These are phyloP conservation scores for Candida rishiriensis DNA, from an alignment of 805 yeast genomes.

Conservation along the genomic window DNA sequence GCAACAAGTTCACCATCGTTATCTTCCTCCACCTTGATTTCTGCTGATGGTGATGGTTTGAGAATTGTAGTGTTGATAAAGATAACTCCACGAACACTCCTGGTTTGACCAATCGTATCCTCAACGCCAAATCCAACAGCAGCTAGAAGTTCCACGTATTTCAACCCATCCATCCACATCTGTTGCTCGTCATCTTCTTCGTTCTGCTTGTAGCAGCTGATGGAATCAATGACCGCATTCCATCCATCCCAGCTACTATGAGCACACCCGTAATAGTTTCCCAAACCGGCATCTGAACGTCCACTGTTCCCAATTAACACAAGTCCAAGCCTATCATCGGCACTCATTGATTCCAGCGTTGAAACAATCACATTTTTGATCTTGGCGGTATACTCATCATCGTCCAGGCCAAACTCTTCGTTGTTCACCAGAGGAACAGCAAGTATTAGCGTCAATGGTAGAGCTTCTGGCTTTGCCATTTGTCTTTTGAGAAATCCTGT, in stretches of 20 bases:
- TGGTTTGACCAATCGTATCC: neutral
- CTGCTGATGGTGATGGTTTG: neutral
- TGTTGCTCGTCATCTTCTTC: constrained; percentile 7
- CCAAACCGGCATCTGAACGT: constrained; percentile 11
- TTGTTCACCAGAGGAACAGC: constrained; percentile 22
- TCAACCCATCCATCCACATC: constrained; percentile 23
- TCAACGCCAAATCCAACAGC: constrained; percentile 15
- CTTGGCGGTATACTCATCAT: constrained; percentile 16
- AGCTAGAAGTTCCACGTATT: constrained; percentile 18
- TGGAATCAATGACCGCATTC: constrained; percentile 17
- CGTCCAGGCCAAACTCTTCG: constrained; percentile 15
- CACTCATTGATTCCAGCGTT: constrained; percentile 10
- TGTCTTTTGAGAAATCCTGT: constrained; percentile 33
- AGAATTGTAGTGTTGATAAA: constrained; percentile 17
- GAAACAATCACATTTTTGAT: constrained; percentile 10
- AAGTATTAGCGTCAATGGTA: constrained; percentile 21
- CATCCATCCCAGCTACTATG: constrained; percentile 28
- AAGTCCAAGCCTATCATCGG: constrained; percentile 25
- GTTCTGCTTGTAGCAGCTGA: constrained; percentile 15
- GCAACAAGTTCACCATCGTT: neutral
- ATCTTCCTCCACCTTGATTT: constrained; percentile 1
- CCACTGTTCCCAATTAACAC: constrained; percentile 23
- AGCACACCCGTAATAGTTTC: constrained; percentile 30
- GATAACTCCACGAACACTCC: constrained; percentile 16
- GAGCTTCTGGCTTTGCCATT: constrained; percentile 36